A percentile compares a stretch with the other conserved stretches of the same genome.
Evolutionary conservation across 805 yeast genomes (phyloP).

Genomic region (Cyberlindnera euphorbiae): DNA sequence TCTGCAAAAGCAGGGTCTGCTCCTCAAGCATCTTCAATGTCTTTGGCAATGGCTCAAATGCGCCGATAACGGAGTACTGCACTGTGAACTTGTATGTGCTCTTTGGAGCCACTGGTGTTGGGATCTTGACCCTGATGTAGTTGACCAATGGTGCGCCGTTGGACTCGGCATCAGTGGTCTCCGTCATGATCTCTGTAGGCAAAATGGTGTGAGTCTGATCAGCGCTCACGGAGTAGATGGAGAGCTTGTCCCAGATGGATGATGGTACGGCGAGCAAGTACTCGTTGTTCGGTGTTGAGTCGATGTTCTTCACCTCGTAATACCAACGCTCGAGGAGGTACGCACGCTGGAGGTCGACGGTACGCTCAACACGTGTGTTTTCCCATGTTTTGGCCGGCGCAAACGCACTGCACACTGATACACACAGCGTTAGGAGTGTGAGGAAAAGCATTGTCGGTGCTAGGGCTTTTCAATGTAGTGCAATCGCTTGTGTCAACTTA

Average conservation of each 20-base stretch:
- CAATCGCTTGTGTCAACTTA: no score
- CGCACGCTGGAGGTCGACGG: conserved; percentile 59
- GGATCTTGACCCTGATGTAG: conserved; percentile 46
- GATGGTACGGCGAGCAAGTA: conserved; percentile 60
- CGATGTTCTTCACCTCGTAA: conserved; percentile 58
- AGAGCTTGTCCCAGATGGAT: conserved; percentile 35
- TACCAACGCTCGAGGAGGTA: conserved; percentile 58
- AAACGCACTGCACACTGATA: conserved; percentile 6
- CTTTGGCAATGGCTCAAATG: conserved; percentile 59
- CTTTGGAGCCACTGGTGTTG: conserved; percentile 59
- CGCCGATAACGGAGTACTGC: conserved; percentile 43
- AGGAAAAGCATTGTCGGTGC: conserved; percentile 6
- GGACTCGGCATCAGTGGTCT: conserved; percentile 14
- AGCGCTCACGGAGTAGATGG: conserved; percentile 40
- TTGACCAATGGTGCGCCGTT: conserved; percentile 27
- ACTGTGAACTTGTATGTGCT: conserved; percentile 45
- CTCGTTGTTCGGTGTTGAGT: conserved; percentile 42
- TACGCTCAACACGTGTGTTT: conserved; percentile 51
- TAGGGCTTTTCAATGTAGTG: not conserved
- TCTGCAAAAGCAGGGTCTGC: conserved; percentile 54
- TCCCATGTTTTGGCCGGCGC: conserved; percentile 34
- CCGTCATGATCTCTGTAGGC: conserved; percentile 26
- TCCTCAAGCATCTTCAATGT: conserved; percentile 51
- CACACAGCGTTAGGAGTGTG: conserved; percentile 5
- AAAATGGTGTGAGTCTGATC: conserved; percentile 20